Conservation (phyloP, 1,284 basidiomycete species). For the Golubevia sp. region DNA sequence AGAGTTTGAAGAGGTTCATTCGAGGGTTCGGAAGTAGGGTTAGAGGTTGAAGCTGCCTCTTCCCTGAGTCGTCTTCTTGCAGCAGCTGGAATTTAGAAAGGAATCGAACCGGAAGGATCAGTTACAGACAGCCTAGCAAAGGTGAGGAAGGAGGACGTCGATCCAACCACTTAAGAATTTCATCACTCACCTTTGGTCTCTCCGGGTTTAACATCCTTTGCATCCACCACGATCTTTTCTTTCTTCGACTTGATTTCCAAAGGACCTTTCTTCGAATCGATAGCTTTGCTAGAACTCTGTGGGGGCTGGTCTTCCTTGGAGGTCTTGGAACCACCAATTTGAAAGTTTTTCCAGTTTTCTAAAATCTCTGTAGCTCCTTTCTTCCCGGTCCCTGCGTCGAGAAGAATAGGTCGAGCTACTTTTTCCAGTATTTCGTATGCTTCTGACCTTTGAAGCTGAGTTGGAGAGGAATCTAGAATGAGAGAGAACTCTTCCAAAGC, state of each 20-base stretch:
- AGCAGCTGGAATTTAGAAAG: not conserved
- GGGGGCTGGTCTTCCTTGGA: not conserved
- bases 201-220: not conserved
- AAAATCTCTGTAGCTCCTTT: slow-evolving; percentile 23
- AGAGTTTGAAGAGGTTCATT: not conserved
- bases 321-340: not conserved
- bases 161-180: not conserved
- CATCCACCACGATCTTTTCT: not conserved
- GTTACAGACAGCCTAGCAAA: no score
- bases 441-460: not conserved
- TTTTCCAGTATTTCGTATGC: slow-evolving; percentile 15
- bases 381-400: slow-evolving; percentile 36
- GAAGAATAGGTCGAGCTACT: slow-evolving; percentile 25
- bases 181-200: not conserved
- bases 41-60: not conserved
- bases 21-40: not conserved
- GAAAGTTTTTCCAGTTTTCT: not conserved
- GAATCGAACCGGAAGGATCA: no score
- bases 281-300: not conserved
- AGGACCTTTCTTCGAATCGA: not conserved
- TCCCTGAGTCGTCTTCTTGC: not conserved
- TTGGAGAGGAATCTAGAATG: not conserved
- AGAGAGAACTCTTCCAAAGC: slow-evolving; percentile 10
- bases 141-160: not conserved
- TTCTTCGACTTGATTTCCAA: not conserved